Conservation (phyloP, 352 stramenopile genomes). For the Phytophthora colocasiae region DNA sequence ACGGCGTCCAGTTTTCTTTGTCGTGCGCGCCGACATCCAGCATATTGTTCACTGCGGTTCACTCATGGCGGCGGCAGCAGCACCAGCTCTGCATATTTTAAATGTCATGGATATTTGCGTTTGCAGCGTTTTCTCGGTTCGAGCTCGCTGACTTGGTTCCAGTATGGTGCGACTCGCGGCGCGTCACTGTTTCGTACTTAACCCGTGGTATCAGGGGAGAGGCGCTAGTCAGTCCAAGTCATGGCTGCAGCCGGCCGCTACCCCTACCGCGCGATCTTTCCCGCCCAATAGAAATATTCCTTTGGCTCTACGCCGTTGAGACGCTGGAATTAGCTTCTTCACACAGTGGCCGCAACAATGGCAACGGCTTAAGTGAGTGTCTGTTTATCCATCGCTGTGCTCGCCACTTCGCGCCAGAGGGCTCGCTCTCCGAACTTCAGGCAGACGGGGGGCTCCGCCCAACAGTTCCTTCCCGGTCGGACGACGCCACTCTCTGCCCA, state of each 20-base stretch:
- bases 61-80: background rate
- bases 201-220: constrained; percentile 13
- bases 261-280: constrained; percentile 26
- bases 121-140: background rate
- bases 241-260: constrained; percentile 7
- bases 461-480: constrained; percentile 12
- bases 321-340: background rate
- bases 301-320: constrained; percentile 8
- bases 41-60: background rate
- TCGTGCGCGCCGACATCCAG: background rate
- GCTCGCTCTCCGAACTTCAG: constrained; percentile 26
- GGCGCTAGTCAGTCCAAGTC: constrained; percentile 18
- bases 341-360: background rate
- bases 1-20: constrained; percentile 18
- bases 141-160: background rate
- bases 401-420: constrained; percentile 38
- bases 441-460: constrained; percentile 27
- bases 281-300: constrained; percentile 38
- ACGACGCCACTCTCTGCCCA: constrained; percentile 23
- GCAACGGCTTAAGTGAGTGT: background rate
- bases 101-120: too few relatives aligned
- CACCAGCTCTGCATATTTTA: too few relatives aligned
- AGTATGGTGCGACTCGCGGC: background rate
- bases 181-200: constrained; percentile 27
- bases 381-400: constrained; percentile 17